phyloP scores from a whole-genome alignment of 2,329 filamentous ascomycete genomes.

The Ceratocystis cacaofunesta region DNA sequence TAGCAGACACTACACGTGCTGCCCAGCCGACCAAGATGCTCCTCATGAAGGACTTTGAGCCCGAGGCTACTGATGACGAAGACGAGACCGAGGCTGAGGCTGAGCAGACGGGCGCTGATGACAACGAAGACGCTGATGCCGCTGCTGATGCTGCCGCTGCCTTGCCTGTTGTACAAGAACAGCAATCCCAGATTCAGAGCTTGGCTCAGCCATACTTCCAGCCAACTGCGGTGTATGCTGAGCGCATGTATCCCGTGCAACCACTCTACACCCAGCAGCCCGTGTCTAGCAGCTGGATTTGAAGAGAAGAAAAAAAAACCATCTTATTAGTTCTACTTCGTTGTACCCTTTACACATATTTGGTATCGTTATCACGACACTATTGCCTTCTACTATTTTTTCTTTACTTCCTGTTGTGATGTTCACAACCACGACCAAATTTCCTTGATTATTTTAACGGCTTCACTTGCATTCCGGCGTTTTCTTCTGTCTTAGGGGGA shows the following conservation, averaged over 20 bases:
- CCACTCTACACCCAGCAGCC: neutral
- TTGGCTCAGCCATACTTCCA: neutral
- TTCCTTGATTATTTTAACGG: neutral
- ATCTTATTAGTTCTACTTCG: neutral
- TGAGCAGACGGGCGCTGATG: no score
- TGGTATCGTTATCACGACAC: neutral
- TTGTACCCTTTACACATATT: neutral
- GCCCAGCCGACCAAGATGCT: slow-evolving; percentile 52
- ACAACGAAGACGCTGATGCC: slow-evolving; percentile 10
- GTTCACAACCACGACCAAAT: neutral
- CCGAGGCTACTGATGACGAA: slow-evolving; percentile 39
- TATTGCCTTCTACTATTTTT: neutral
- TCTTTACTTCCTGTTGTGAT: neutral
- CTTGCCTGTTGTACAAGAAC: neutral
- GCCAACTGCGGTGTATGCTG: neutral
- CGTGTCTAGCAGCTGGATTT: neutral
- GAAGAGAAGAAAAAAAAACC: neutral
- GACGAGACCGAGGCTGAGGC: slow-evolving; percentile 27
- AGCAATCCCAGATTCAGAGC: neutral
- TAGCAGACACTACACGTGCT: slow-evolving; percentile 34
- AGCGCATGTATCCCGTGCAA: neutral
- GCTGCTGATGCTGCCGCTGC: neutral
- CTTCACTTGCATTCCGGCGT: neutral
- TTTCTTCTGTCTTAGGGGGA: neutral
- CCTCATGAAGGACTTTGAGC: slow-evolving; percentile 67